Conservation (phyloP, 1,284 basidiomycete species). For the Ganoderma lucidum region DNA sequence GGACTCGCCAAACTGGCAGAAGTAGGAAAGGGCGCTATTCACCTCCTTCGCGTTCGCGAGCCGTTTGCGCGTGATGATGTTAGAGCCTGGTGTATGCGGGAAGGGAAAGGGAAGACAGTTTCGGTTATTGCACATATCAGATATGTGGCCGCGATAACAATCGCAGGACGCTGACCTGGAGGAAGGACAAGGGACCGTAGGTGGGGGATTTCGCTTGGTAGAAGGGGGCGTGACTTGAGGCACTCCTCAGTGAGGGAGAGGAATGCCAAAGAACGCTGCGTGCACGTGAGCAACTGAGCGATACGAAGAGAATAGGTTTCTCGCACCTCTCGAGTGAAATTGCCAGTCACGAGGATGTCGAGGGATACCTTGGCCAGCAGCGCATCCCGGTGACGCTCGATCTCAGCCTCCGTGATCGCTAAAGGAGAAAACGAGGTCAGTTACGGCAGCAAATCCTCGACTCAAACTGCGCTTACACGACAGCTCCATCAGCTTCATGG, state of each 20-base stretch:
- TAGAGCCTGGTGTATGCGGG: conserved; percentile 29
- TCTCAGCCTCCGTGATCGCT: conserved; percentile 34
- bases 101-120: background rate
- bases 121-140: conserved; percentile 2
- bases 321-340: conserved; percentile 35
- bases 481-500: conserved; percentile 39
- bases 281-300: background rate
- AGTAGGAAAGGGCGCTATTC: conserved; percentile 40
- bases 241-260: conserved; percentile 29
- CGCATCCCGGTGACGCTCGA: conserved; percentile 38
- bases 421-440: background rate
- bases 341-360: conserved; percentile 38
- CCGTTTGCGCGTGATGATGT: conserved; percentile 32
- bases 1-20: conserved; percentile 40
- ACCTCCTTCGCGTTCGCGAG: conserved; percentile 38
- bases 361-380: conserved; percentile 36
- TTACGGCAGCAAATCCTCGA: background rate
- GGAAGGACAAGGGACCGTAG: conserved; percentile 37
- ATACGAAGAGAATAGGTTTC: background rate
- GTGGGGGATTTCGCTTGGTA: conserved; percentile 31
- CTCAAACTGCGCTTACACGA: conserved; percentile 27
- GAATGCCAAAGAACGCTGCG: conserved; percentile 20
- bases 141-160: background rate
- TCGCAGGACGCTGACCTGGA: conserved; percentile 26
- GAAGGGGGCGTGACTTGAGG: conserved; percentile 30